Conservation (phyloP, 2,329 filamentous ascomycete genomes). For the Ampelomyces quisqualis region DNA sequence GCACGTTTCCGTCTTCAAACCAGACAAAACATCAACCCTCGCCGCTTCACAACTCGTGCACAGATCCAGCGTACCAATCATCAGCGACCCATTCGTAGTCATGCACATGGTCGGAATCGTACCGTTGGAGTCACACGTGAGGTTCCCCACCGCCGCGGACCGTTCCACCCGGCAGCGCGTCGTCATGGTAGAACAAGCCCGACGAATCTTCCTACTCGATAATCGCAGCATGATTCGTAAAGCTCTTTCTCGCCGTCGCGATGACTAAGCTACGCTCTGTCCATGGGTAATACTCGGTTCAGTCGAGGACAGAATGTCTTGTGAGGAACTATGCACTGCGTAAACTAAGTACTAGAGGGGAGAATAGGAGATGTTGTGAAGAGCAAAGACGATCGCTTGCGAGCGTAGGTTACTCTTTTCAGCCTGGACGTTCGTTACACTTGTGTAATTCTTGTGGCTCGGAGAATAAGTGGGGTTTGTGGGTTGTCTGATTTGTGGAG, state of each 20-base stretch:
- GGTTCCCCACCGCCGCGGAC: conserved; percentile 15
- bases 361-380: no score
- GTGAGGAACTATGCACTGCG: conserved; percentile 19
- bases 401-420: no score
- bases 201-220: conserved; percentile 15
- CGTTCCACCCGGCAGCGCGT: conserved; percentile 17
- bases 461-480: no score
- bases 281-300: conserved; percentile 19
- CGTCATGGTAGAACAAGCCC: conserved; percentile 24
- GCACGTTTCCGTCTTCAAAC: conserved; percentile 14
- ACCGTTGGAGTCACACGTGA: conserved; percentile 18
- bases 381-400: no score
- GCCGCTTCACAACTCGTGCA: conserved; percentile 16
- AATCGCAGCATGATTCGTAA: conserved; percentile 19
- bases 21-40: conserved; percentile 14
- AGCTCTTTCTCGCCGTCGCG: conserved; percentile 14
- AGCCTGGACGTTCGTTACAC: no score
- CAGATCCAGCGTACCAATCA: conserved; percentile 17
- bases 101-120: conserved; percentile 18
- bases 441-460: no score
- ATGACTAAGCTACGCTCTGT: conserved; percentile 19
- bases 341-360: conserved; percentile 20
- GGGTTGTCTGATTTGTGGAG: no score
- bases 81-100: conserved; percentile 14
- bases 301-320: conserved; percentile 21